phyloP scores from a whole-genome alignment of 2,329 filamentous ascomycete genomes.

The Teratosphaeria gauchensis region DNA sequence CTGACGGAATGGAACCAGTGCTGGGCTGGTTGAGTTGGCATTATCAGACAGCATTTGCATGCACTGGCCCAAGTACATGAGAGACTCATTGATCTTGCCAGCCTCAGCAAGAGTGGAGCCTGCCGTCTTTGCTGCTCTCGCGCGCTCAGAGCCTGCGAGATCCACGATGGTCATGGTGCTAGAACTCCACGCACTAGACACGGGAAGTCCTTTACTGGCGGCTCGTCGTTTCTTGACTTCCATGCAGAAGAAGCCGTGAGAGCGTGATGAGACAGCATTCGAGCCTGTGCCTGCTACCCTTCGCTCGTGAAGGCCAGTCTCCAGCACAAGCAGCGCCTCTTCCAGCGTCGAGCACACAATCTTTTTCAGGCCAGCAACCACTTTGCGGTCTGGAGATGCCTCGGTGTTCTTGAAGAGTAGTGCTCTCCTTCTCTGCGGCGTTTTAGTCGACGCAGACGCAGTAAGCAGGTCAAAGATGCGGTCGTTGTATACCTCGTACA shows the following conservation, averaged over 20 bases:
- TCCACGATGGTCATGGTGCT: conserved; percentile 83
- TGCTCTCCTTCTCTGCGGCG: conserved; percentile 55
- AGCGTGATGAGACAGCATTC: conserved; percentile 85
- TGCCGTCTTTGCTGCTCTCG: conserved; percentile 85
- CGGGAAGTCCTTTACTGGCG: conserved; percentile 30
- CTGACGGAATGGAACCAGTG: conserved; percentile 62
- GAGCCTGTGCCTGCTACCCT: conserved; percentile 83
- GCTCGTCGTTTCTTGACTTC: conserved; percentile 77
- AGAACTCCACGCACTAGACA: conserved; percentile 54
- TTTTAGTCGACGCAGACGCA: conserved; percentile 35
- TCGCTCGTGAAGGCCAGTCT: conserved; percentile 78
- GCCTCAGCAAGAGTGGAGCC: conserved; percentile 88
- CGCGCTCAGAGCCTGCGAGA: conserved; percentile 79
- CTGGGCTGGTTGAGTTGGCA: conserved; percentile 43
- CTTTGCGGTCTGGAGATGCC: conserved; percentile 77
- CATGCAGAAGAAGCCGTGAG: conserved; percentile 91
- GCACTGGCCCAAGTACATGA: conserved; percentile 97
- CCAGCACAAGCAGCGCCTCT: conserved; percentile 81
- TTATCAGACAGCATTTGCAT: conserved; percentile 87
- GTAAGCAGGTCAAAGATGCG: conserved; percentile 89
- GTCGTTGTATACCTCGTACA: conserved; percentile 99
- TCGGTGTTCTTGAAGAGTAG: conserved; percentile 90
- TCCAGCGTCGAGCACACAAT: conserved; percentile 72
- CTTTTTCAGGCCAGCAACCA: conserved; percentile 86
- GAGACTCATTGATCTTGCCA: conserved; percentile 94